These are phyloP conservation scores for Ceriops decandra DNA, from an alignment of 345 rosid species.

Conservation along the genomic window DNA sequence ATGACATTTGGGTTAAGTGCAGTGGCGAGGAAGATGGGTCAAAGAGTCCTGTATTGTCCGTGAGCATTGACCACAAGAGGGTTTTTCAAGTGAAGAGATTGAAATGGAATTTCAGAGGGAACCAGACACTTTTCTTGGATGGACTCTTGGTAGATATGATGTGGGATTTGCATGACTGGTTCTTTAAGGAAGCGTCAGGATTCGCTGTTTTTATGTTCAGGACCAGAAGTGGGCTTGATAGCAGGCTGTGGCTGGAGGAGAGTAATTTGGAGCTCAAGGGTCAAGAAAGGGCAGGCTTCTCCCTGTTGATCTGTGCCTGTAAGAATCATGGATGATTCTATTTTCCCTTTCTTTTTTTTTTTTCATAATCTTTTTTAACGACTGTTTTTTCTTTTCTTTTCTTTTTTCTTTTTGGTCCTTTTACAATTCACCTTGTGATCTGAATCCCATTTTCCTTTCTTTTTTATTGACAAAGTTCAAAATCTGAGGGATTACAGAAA, in stretches of 20 bases:
- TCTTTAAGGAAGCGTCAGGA: constrained; percentile 44
- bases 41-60: constrained; percentile 45
- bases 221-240: constrained; percentile 38
- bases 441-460: not conserved
- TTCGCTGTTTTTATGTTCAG: constrained; percentile 76
- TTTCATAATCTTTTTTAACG: not conserved
- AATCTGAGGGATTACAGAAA: too few species aligned
- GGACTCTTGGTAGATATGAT: constrained; percentile 80
- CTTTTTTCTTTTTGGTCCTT: not conserved
- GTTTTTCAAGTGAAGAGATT: constrained; percentile 61
- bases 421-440: not conserved
- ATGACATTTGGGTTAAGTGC: constrained; percentile 65
- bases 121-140: constrained; percentile 72
- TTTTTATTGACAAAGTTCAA: too few species aligned
- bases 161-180: constrained; percentile 96
- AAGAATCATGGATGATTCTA: constrained; percentile 35
- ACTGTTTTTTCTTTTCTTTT: not conserved
- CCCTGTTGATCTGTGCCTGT: constrained; percentile 63
- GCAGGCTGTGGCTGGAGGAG: constrained; percentile 30
- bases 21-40: constrained; percentile 35
- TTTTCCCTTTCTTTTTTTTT: too few species aligned
- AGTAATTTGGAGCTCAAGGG: constrained; percentile 10
- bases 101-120: constrained; percentile 91
- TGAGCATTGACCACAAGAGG: constrained; percentile 55
- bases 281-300: constrained; percentile 38